Evolutionary conservation across 805 yeast genomes (phyloP), one percentile per base, ranked within the genome.

Genomic region (Saccharomycopsis vini): DNA sequence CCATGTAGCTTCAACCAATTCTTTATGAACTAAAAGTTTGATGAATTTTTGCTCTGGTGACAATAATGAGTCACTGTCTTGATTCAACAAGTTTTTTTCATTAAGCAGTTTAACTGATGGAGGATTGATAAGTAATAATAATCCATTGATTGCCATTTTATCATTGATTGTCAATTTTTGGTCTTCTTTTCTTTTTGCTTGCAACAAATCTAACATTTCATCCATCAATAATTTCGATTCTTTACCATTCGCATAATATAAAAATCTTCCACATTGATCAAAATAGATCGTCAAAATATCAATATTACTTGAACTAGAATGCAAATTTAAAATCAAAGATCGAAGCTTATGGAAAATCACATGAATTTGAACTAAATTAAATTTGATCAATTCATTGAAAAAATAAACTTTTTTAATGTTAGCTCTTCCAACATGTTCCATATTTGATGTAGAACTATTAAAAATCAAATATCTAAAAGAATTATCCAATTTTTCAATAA

Each of bases 331-430:
- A 2, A 82, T 72, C 51, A 85, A 62, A 1, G 70, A 62, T 53
- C 86, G 68, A 38, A 88, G 69, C 56, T 81, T 82, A 59, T 87
- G 89, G 56, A 86, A 81, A 10, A 80, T 66, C 46, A 80, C 68
- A 58, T 77, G 79, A n/a, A 69, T 63, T 0, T 95, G 90, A 13
- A 87, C 67, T 48, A 87, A 59, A 52, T 73, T 76, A 58, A 88
- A 88, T 56, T 84, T 86, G 26, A 81, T 74, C 62, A 88, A 64
- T 55, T 89, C 96, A 39, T 77, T 65, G 51, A 84, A 78, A 52
- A 83, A 81, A 19, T 71, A 67, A 30, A 84, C 71, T 51, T 71
- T 75, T 51, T 68, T 71, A 51, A 77, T 73, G 50, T 75, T 75
- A 40, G 80, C 59, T 2, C 21, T 12, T 2, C 23, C 26, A 16